Evolutionary conservation across 495 filamentous ascomycete species (phyloP), one percentile per base, ranked within the genome.

Genomic region (Physcia stellaris): DNA sequence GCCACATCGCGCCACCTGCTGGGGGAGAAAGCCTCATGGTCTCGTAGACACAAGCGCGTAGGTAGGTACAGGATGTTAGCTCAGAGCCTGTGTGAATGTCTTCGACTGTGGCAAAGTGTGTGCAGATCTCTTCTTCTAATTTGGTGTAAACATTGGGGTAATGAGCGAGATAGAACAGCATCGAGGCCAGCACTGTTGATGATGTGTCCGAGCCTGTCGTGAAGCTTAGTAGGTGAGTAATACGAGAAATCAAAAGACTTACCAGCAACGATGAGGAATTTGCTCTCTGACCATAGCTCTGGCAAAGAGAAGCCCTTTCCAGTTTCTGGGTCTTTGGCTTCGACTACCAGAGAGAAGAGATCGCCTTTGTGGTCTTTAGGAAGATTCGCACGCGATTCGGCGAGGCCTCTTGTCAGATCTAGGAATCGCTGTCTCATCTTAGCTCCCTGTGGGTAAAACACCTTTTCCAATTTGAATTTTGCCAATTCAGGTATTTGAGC

Each of bases 241-340:
- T n/a, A n/a, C n/a, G n/a, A n/a, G n/a, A n/a, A n/a, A n/a, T n/a
- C n/a, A n/a, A n/a, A n/a, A n/a, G n/a, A n/a, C n/a, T n/a, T n/a
- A n/a, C n/a, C n/a, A n/a, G n/a, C n/a, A n/a, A n/a, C n/a, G n/a
- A 66, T 63, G 4, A 83, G 64, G 0, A 85, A 58, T 50, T 81
- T 79, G 4, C 74, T 72, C 53, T 85, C 80, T 24, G 69, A 71
- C 76, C 77, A 81, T 3, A 85, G 63, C 45, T 86, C 80, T 1
- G 70, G 66, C 10, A 64, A 76, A 10, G 63, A 62, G 46, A 83
- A 79, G 1, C 78, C 77, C 38, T 70, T 62, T 33, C 77, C 79
- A 0, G 70, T 77, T 40, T 73, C 64, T 0, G 69, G 66, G 30
- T 77, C 70, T 33, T 67, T 70, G 7, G 70, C 69, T 34, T 71